These are phyloP conservation scores for Coemansia sp. DNA, from an alignment of 192 early-diverging fungal species.

Conservation along the genomic window DNA sequence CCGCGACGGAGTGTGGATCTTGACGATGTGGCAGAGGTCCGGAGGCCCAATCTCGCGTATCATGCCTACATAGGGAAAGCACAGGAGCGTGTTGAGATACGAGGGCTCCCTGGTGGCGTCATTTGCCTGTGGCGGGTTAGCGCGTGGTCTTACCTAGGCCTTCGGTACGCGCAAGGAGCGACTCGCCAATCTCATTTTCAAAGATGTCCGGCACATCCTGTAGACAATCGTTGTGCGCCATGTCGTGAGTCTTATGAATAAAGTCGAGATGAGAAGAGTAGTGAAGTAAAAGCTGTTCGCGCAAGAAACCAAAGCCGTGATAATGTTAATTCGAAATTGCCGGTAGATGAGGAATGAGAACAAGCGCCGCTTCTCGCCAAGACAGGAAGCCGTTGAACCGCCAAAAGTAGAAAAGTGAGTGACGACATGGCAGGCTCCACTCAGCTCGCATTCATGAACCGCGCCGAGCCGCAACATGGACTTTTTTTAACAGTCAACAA, in stretches of 20 bases:
- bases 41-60: conserved; percentile 95
- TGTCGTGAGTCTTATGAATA: conserved; percentile 6
- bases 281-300: neutral
- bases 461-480: neutral
- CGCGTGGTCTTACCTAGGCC: conserved; percentile 69
- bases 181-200: conserved; percentile 89
- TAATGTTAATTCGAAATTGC: neutral
- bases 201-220: conserved; percentile 96
- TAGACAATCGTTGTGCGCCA: conserved; percentile 61
- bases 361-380: neutral
- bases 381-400: no score
- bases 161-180: conserved; percentile 82
- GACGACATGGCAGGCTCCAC: neutral
- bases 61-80: conserved; percentile 54
- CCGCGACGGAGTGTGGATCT: conserved; percentile 67
- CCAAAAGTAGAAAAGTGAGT: neutral
- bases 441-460: neutral
- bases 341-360: neutral
- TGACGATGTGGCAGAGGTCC: conserved; percentile 95
- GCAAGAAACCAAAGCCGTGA: neutral
- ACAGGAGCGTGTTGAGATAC: neutral
- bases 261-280: conserved; percentile 9
- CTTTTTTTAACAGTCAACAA: conserved; percentile 4
- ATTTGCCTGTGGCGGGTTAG: neutral
- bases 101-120: neutral